Evolutionary conservation across 176 grass and related monocot genomes (phyloP).

Genomic region (Carex pumila): DNA sequence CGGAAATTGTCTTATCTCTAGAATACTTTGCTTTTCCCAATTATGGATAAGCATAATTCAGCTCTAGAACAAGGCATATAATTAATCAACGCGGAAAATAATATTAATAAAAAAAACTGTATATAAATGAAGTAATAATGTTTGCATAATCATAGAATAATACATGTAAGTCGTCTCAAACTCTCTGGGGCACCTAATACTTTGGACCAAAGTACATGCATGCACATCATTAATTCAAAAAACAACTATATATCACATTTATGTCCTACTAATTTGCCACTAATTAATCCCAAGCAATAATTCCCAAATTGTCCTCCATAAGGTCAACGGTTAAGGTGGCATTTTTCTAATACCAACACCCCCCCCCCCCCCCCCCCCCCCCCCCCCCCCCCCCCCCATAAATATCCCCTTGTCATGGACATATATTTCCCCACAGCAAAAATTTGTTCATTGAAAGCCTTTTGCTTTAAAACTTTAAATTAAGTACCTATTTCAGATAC

Average conservation of each 20-base stretch:
- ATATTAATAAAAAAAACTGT: not conserved
- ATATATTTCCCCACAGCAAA: not conserved
- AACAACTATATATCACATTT: too few relatives aligned
- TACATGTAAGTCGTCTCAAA: too few relatives aligned
- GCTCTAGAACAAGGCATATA: not conserved
- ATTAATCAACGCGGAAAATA: not conserved
- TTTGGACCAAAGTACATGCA: not conserved
- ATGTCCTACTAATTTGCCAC: too few relatives aligned
- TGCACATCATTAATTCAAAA: not conserved
- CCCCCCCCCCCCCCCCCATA: not conserved
- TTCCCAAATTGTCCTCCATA: not conserved
- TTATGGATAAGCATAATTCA: too few relatives aligned
- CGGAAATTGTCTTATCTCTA: not conserved
- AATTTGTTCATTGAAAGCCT: not conserved
- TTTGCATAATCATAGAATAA: too few relatives aligned
- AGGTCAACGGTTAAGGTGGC: too few relatives aligned
- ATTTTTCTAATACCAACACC: not conserved
- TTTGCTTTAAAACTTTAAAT: not conserved
- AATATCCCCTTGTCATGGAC: not conserved
- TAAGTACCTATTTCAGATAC: not conserved
- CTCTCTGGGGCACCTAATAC: too few relatives aligned
- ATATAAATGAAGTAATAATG: too few relatives aligned
- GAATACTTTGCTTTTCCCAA: not conserved
- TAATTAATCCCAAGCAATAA: not conserved
- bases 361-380: fast-evolving